Base-by-base conservation (phyloP, 2,329 filamentous ascomycete species). In the Zymoseptoria brevis region DNA sequence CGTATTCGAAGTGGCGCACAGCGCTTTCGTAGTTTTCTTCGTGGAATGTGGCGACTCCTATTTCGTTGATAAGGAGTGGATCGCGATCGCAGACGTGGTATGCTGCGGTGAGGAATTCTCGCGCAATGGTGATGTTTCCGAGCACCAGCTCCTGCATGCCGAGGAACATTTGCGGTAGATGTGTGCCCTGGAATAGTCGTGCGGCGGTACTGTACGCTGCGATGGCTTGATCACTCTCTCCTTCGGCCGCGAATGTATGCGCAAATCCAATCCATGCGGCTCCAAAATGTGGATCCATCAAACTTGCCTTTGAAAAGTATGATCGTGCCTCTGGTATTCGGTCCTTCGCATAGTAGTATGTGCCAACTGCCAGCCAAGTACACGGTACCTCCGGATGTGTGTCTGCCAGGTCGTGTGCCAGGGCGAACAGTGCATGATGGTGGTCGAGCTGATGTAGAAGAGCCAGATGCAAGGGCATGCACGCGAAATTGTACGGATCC, bases 211-310 rank as follows among this genome's bases (percentile, higher is more conserved):
- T 96, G 76, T 99, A 99, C 0, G 95, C 94, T 8, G 92, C 95
- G 63, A 99, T 96, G 53, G 94, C 94, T 76, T 99, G 94, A 73
- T 99, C 94, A 73, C 97, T 92, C 74, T 99, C 94, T 56, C 94
- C 94, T 73, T 99, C 94, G 9, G 91, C 92, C 1, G 94, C 94
- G 72, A 99, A 99, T 0, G 94, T 99, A 73, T 99, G 95, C 1
- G 94, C 94, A 71, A 99, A 99, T 1, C 95, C 94, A 64, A 99
- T 97, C 94, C 94, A 99, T 2, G 94, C 94, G 1, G 94, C 90
- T 0, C 93, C 93, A 68, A 96, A 99, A 76, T 97, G 93, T 6
- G 93, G 89, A 71, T 99, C 92, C 87, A 99, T 93, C 79, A 97
- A 88, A 65, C 90, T 96, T 4, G 95, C 89, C 75, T 99, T 99